Evolutionary conservation across 768 basidiomycete genomes (phyloP).

Genomic region (Boletus subcaerulescens): DNA sequence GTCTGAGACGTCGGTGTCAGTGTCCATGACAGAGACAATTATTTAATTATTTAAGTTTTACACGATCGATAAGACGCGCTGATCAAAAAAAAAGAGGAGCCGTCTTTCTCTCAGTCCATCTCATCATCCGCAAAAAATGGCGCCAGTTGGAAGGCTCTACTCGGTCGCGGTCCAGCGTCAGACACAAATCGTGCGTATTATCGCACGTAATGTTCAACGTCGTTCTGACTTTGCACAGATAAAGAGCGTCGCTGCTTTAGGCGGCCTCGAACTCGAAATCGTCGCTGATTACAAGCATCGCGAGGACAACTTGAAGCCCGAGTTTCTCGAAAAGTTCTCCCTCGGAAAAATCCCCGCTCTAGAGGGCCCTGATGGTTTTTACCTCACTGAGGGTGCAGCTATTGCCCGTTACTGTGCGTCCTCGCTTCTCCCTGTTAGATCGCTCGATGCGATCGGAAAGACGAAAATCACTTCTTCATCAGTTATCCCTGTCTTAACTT

Average conservation of each 20-base stretch:
- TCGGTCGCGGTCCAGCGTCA: slow-evolving; percentile 37
- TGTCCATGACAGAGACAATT: slow-evolving; percentile 24
- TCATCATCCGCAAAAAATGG: slow-evolving; percentile 40
- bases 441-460: slow-evolving; percentile 17
- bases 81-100: slow-evolving; percentile 21
- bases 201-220: not conserved
- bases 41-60: slow-evolving; percentile 19
- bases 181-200: slow-evolving; percentile 44
- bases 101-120: slow-evolving; percentile 18
- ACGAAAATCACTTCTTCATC: slow-evolving; percentile 37
- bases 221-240: slow-evolving; percentile 34
- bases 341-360: slow-evolving; percentile 83
- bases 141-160: slow-evolving; percentile 65
- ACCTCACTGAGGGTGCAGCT: slow-evolving; percentile 70
- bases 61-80: slow-evolving; percentile 31
- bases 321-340: slow-evolving; percentile 73
- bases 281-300: slow-evolving; percentile 55
- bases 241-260: slow-evolving; percentile 56
- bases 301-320: slow-evolving; percentile 67
- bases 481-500: slow-evolving; percentile 75
- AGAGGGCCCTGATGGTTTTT: slow-evolving; percentile 74
- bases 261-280: slow-evolving; percentile 54
- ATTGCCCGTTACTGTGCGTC: slow-evolving; percentile 90
- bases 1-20: slow-evolving; percentile 29
- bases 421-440: slow-evolving; percentile 6